A percentile compares a stretch with the other conserved stretches of the same genome.
Evolutionary conservation across 1,139 yeast species (phyloP).

Genomic region (Yamadazyma aaseri): DNA sequence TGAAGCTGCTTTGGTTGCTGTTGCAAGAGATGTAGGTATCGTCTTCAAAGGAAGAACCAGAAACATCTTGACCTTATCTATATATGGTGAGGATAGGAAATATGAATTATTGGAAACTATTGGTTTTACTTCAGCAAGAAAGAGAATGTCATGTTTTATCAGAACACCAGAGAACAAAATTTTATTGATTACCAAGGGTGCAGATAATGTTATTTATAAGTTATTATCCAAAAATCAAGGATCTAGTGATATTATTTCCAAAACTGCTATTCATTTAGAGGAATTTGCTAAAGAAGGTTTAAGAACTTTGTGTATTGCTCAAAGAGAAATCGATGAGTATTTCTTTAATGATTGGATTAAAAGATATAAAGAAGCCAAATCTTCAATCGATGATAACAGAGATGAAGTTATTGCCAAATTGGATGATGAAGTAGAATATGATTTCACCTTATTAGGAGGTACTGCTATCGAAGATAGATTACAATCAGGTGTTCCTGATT

Average conservation of each 20-base stretch:
- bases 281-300: conserved; percentile 96
- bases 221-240: conserved; percentile 50
- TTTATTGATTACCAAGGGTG: conserved; percentile 77
- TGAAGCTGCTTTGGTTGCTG: conserved; percentile 92
- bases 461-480: conserved; percentile 96
- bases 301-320: conserved; percentile 91
- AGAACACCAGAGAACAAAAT: conserved; percentile 49
- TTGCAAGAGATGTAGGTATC: conserved; percentile 91
- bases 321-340: conserved; percentile 62
- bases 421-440: conserved; percentile 78
- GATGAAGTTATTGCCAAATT: conserved; percentile 76
- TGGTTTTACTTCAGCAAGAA: conserved; percentile 89
- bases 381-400: conserved; percentile 71
- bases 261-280: conserved; percentile 77
- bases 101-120: conserved; percentile 74
- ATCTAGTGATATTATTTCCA: conserved; percentile 35
- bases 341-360: conserved; percentile 67
- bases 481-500: conserved; percentile 94
- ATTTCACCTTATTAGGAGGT: conserved; percentile 78
- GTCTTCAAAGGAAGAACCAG: conserved; percentile 76
- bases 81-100: conserved; percentile 71
- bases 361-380: conserved; percentile 68
- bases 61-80: conserved; percentile 63
- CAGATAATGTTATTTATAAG: conserved; percentile 85
- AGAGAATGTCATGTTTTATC: conserved; percentile 63